Base-by-base conservation (phyloP, 163 green algal genomes). In the Scenedesmus sp. region DNA sequence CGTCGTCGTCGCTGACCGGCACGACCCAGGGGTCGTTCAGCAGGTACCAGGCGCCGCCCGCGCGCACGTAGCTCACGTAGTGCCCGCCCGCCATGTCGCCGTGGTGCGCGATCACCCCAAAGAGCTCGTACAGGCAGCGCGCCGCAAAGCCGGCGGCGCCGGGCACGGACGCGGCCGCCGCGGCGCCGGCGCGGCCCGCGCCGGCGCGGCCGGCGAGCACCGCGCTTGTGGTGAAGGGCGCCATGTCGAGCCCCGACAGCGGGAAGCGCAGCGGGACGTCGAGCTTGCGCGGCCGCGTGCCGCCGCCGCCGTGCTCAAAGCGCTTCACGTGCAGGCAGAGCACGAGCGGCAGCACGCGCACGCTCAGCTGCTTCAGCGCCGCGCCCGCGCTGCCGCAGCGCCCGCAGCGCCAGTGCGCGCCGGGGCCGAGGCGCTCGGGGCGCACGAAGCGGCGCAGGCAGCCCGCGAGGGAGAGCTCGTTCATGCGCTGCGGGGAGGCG, bases 271-370 rank as follows among this genome's bases (percentile, higher is more conserved):
- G 77, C 65, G 85, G 90, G 0, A 86, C 91, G 65, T 94, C 83
- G 45, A 97, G 82, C 86, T 98, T 98, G 28, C 82, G 14, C 24
- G 33, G 51, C 15, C 45, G 75, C 42, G 56, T 47, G 31, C 73
- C 26, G 57, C 58, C 15, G 14, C 73, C 73, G 6, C 62, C 48
- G 2, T 97, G 89, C 85, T 98, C 91, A 83, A 98, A 98, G 39
- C 95, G 87, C 86, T 98, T 98, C 45, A 97, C 79, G 78, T 98
- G 95, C 34, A 98, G 80, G 58, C 86, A 91, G 53, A 98, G 88
- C 60, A 97, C 86, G 11, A 91, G 91, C 11, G 94, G 94, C 76
- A 97, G 86, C 17, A 83, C 85, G 11, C 84, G 72, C 24, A 98
- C 78, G 22, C 86, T 92, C 82, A 98, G 85, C 90, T 97, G 95